Conservation (phyloP, 2,329 filamentous ascomycete genomes). For the Massarina eburnea region DNA sequence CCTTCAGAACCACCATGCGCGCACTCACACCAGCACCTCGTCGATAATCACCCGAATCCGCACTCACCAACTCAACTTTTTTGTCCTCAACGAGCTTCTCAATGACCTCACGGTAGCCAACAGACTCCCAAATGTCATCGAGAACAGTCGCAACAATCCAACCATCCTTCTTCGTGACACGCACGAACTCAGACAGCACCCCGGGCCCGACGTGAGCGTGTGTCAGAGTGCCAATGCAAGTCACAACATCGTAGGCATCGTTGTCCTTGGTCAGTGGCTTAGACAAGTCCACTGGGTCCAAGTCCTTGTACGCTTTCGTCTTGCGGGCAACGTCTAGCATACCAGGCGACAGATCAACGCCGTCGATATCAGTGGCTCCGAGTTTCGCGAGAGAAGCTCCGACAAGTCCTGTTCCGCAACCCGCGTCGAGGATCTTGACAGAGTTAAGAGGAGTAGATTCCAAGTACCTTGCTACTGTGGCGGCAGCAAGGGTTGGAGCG, state of each 20-base stretch:
- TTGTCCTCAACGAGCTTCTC: slow-evolving; percentile 18
- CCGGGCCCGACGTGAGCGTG: slow-evolving; percentile 56
- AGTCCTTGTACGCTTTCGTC: slow-evolving; percentile 50
- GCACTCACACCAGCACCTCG: slow-evolving; percentile 10
- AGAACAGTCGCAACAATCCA: slow-evolving; percentile 54
- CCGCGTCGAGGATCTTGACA: slow-evolving; percentile 52
- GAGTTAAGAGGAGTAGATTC: slow-evolving; percentile 2
- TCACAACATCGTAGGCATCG: slow-evolving; percentile 51
- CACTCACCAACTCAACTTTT: slow-evolving; percentile 34
- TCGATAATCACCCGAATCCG: slow-evolving; percentile 10
- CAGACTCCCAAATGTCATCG: slow-evolving; percentile 51
- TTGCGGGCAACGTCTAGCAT: slow-evolving; percentile 54
- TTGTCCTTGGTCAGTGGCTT: slow-evolving; percentile 43
- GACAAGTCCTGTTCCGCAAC: slow-evolving; percentile 59
- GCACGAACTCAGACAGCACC: slow-evolving; percentile 51
- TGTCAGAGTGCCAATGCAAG: slow-evolving; percentile 58
- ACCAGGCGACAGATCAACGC: slow-evolving; percentile 54
- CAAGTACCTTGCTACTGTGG: slow-evolving; percentile 8
- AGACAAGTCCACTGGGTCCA: slow-evolving; percentile 52
- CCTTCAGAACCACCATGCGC: slow-evolving; percentile 11
- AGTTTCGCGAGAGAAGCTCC: slow-evolving; percentile 48
- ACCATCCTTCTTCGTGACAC: slow-evolving; percentile 50
- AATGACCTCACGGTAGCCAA: slow-evolving; percentile 52
- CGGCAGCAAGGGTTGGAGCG: slow-evolving; percentile 40
- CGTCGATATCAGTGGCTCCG: slow-evolving; percentile 50